Conservation (phyloP, 73 alveolate species). For the Paraurostyla sp. region DNA sequence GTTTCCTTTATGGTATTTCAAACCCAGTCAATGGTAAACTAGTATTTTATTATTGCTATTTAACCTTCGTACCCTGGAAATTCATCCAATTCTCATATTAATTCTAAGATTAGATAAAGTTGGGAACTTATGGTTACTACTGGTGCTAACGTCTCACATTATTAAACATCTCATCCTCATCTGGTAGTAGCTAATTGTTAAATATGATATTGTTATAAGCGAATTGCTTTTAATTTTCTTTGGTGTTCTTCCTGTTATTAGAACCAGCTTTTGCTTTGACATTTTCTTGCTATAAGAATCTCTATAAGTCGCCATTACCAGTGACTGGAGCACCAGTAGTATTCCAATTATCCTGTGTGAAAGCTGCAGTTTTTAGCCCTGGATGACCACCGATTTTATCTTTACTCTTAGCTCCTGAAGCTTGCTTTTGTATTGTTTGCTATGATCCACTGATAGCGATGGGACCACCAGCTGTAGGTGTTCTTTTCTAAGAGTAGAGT, state of each 20-base stretch:
- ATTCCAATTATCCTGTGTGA: constrained; percentile 55
- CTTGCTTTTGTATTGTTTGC: neutral
- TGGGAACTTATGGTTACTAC: too few species aligned
- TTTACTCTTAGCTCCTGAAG: neutral
- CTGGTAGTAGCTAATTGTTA: neutral
- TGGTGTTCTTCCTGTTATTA: neutral
- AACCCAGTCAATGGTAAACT: neutral
- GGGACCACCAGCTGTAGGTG: constrained; percentile 56
- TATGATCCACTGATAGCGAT: neutral
- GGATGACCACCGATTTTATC: neutral
- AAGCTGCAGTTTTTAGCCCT: constrained; percentile 12
- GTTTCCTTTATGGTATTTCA: neutral
- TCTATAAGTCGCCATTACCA: too few species aligned
- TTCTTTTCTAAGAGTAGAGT: constrained; percentile 38
- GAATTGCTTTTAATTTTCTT: neutral
- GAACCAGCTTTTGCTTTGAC: neutral
- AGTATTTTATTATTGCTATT: neutral
- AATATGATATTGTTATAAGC: neutral
- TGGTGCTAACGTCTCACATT: neutral
- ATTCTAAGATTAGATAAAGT: constrained; percentile 2
- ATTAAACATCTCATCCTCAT: neutral
- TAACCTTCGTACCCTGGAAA: neutral
- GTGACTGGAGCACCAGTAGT: neutral
- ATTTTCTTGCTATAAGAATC: neutral
- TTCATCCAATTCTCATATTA: constrained; percentile 43